These are phyloP conservation scores for Penicillium crustosum DNA, from an alignment of 2,329 filamentous ascomycete genomes.

Conservation along the genomic window DNA sequence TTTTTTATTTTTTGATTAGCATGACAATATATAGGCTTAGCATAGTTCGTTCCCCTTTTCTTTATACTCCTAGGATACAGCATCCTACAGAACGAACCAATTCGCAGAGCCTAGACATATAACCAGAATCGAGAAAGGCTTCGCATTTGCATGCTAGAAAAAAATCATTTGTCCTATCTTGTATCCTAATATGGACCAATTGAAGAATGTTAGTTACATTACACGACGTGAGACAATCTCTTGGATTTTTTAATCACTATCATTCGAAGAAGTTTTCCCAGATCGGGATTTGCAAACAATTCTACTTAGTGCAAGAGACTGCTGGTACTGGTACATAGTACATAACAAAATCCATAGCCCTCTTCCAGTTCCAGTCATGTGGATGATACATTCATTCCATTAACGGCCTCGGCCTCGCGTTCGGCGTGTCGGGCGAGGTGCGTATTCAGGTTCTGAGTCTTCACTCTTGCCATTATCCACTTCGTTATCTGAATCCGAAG, in stretches of 20 bases:
- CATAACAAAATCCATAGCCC: background rate
- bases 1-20: too few relatives aligned
- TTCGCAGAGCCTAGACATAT: too few relatives aligned
- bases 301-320: background rate
- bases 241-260: background rate
- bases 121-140: too few relatives aligned
- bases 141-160: too few relatives aligned
- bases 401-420: slow-evolving; percentile 23
- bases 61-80: too few relatives aligned
- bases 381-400: background rate
- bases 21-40: too few relatives aligned
- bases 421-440: slow-evolving; percentile 23
- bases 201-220: too few relatives aligned
- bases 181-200: too few relatives aligned
- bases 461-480: slow-evolving; percentile 8
- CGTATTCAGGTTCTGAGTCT: slow-evolving; percentile 21
- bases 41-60: too few relatives aligned
- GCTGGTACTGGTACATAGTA: background rate
- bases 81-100: too few relatives aligned
- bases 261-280: background rate
- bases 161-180: too few relatives aligned
- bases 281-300: background rate
- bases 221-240: too few relatives aligned
- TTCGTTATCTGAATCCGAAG: slow-evolving; percentile 12
- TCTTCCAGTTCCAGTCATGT: background rate